Evolutionary conservation across 768 basidiomycete genomes (phyloP).

Genomic region (Russula abietina): DNA sequence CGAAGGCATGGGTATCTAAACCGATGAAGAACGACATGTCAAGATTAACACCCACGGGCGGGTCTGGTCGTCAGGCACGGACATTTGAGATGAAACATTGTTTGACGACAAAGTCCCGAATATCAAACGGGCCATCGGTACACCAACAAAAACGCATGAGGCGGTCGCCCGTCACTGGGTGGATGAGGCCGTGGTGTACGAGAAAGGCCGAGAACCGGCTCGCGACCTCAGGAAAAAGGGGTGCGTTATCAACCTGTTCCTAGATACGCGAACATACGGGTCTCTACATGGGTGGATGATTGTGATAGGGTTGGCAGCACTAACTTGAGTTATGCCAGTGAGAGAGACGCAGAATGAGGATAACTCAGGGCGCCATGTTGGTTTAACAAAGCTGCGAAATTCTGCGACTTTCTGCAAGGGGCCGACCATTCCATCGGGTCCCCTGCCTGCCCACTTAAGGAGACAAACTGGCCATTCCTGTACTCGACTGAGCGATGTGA

Average conservation of each 20-base stretch:
- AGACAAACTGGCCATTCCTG: constrained; percentile 94
- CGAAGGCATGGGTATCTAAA: constrained; percentile 56
- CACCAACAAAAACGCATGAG: constrained; percentile 73
- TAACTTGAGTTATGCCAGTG: constrained; percentile 90
- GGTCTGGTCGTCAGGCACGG: constrained; percentile 26
- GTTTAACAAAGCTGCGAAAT: constrained; percentile 83
- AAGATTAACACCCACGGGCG: constrained; percentile 14
- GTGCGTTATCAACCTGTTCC: constrained; percentile 76
- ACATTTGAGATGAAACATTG: constrained; percentile 86
- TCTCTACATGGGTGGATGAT: not conserved
- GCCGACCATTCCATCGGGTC: constrained; percentile 44
- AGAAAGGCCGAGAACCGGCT: constrained; percentile 61
- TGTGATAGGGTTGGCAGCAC: constrained; percentile 28
- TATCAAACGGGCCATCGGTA: constrained; percentile 76
- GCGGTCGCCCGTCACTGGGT: constrained; percentile 48
- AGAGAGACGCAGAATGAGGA: constrained; percentile 79
- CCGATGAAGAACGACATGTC: constrained; percentile 13
- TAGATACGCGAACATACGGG: constrained; percentile 31
- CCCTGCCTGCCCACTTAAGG: constrained; percentile 70
- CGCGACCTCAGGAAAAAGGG: constrained; percentile 67
- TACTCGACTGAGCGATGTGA: constrained; percentile 12
- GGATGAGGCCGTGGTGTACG: constrained; percentile 61
- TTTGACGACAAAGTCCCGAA: constrained; percentile 82
- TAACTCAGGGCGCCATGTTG: constrained; percentile 78
- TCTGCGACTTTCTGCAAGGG: constrained; percentile 67